Conservation (phyloP, 441 rosid species). For the Rhodomyrtus psidioides region DNA sequence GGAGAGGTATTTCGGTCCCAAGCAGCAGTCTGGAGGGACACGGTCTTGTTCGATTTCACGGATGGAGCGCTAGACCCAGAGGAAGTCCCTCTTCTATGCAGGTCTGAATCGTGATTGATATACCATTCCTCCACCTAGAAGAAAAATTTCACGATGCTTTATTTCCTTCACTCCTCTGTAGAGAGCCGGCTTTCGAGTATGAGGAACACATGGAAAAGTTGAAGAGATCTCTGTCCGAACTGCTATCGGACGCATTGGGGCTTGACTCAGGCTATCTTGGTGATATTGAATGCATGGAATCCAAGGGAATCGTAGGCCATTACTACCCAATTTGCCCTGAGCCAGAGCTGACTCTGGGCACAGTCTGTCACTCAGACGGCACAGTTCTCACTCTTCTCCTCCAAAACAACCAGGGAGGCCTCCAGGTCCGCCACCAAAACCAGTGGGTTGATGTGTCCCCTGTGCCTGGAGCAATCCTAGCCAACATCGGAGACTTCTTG, state of each 20-base stretch:
- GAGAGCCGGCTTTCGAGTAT: slow-evolving; percentile 35
- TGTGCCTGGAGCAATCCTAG: slow-evolving; percentile 14
- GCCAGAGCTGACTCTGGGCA: slow-evolving; percentile 33
- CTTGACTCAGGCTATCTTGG: slow-evolving; percentile 24
- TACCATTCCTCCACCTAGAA: too few relatives aligned
- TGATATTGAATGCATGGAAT: slow-evolving; percentile 37
- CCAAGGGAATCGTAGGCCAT: slow-evolving; percentile 32
- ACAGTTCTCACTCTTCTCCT: slow-evolving; percentile 3
- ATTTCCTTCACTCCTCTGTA: background rate
- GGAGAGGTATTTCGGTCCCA: slow-evolving; percentile 31
- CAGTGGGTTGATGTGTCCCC: slow-evolving; percentile 10
- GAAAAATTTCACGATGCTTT: background rate
- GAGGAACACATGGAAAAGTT: slow-evolving; percentile 19
- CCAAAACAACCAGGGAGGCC: slow-evolving; percentile 3
- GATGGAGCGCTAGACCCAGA: slow-evolving; percentile 25
- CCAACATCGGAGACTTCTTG: slow-evolving; percentile 51
- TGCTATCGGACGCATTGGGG: slow-evolving; percentile 43
- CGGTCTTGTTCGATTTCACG: slow-evolving; percentile 28
- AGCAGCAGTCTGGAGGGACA: slow-evolving; percentile 46
- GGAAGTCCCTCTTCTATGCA: slow-evolving; percentile 24
- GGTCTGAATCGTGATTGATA: too few relatives aligned
- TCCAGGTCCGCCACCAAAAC: slow-evolving; percentile 5
- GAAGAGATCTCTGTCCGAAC: slow-evolving; percentile 18
- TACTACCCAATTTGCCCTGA: slow-evolving; percentile 53
- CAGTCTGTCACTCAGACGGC: background rate